Conservation (phyloP, 352 stramenopile species). For the Globisporangium acanthophoron region DNA sequence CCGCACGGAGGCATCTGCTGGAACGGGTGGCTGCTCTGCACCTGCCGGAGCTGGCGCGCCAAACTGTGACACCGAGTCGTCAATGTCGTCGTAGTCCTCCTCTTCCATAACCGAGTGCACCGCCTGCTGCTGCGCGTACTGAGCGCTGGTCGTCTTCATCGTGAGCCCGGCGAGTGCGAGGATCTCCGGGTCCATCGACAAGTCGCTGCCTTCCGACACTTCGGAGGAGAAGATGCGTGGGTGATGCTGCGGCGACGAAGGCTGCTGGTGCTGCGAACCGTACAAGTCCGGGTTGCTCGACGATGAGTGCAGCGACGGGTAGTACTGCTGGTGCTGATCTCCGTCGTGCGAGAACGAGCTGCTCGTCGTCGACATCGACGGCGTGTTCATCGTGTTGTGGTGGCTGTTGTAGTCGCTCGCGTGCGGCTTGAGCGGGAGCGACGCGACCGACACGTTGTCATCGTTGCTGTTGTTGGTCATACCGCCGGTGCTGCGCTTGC, state of each 20-base stretch:
- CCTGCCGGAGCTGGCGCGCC: background rate
- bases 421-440: conserved; percentile 9
- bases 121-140: conserved; percentile 6
- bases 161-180: conserved; percentile 40
- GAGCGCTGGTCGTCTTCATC: conserved; percentile 16
- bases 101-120: conserved; percentile 5
- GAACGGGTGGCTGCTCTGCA: background rate
- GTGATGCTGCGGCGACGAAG: background rate
- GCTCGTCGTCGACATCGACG: conserved; percentile 56
- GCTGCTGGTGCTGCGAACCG: conserved; percentile 13
- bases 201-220: conserved; percentile 29
- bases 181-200: conserved; percentile 47
- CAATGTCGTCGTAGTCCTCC: conserved; percentile 10
- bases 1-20: background rate
- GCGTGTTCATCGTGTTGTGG: conserved; percentile 12
- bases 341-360: conserved; percentile 44
- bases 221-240: conserved; percentile 37
- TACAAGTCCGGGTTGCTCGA: conserved; percentile 22
- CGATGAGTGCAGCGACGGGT: conserved; percentile 14
- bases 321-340: conserved; percentile 2
- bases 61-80: background rate
- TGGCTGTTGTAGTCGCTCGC: conserved; percentile 17
- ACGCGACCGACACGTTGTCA: background rate
- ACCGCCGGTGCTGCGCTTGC: conserved; percentile 10
- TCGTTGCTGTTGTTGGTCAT: conserved; percentile 9